Percentiles rank a stretch among this genome's conserved stretches.
phyloP scores from a whole-genome alignment of 441 rosid species.

The Populus tomentosa region DNA sequence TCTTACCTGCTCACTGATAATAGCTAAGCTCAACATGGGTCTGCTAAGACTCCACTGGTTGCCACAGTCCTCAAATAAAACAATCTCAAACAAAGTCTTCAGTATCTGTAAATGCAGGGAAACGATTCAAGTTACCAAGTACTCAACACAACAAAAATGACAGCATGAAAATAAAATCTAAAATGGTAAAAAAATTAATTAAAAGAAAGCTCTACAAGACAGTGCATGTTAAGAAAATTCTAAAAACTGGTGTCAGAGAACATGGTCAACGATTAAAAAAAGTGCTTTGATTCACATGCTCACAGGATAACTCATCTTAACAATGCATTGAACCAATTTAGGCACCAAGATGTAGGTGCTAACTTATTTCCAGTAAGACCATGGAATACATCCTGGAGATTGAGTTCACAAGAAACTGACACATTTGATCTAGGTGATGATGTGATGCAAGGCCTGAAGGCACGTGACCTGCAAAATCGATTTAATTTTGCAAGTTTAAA shows the following conservation, averaged over 20 bases:
- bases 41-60: slow-evolving; percentile 99
- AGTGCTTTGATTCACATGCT: not conserved
- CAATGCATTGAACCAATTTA: too few relatives aligned
- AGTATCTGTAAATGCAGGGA: slow-evolving; percentile 53
- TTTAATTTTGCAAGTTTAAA: too few relatives aligned
- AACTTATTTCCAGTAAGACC: too few relatives aligned
- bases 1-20: slow-evolving; percentile 79
- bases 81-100: slow-evolving; percentile 92
- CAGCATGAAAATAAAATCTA: not conserved
- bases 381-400: too few relatives aligned
- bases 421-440: too few relatives aligned
- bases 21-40: slow-evolving; percentile 94
- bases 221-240: not conserved
- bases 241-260: not conserved
- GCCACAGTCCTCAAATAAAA: slow-evolving; percentile 94
- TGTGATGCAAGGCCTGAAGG: too few relatives aligned
- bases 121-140: slow-evolving; percentile 4
- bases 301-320: too few relatives aligned
- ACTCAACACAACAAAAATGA: not conserved
- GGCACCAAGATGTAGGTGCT: too few relatives aligned
- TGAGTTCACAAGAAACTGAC: too few relatives aligned
- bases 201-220: not conserved
- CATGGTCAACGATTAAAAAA: not conserved
- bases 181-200: not conserved
- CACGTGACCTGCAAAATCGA: too few relatives aligned